These are phyloP conservation scores for Ceratocystis smalleyi DNA, from an alignment of 2,329 filamentous ascomycete genomes.

Conservation along the genomic window DNA sequence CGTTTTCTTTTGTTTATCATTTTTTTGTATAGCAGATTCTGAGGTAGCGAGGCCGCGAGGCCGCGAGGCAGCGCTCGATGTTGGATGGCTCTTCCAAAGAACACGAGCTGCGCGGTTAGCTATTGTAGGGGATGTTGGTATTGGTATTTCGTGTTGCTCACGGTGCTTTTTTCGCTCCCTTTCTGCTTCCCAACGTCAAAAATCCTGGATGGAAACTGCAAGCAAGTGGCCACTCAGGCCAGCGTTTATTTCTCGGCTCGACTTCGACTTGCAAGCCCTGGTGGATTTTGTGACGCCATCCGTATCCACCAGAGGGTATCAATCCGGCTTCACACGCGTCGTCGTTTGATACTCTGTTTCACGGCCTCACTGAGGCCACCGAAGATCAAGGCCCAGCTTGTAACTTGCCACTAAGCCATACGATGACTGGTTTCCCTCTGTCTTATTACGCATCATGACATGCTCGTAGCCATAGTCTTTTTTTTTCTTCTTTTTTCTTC, in stretches of 20 bases:
- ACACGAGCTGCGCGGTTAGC: too few species aligned
- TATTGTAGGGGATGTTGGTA: too few species aligned
- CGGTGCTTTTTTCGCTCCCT: not conserved
- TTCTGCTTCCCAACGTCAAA: not conserved
- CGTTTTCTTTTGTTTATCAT: too few species aligned
- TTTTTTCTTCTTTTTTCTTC: not conserved
- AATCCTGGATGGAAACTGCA: not conserved
- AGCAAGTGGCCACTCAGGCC: not conserved
- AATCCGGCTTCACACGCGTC: not conserved
- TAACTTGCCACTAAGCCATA: not conserved
- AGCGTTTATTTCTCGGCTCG: not conserved
- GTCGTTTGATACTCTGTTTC: not conserved
- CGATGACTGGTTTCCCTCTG: too few species aligned
- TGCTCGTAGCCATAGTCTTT: not conserved
- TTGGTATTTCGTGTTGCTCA: too few species aligned
- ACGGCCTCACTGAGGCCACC: constrained; percentile 1
- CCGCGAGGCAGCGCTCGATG: too few species aligned
- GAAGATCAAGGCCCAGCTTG: not conserved
- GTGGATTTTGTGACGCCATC: not conserved
- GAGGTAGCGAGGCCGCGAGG: too few species aligned
- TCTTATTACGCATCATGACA: too few species aligned
- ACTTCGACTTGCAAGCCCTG: not conserved
- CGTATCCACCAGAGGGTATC: not conserved
- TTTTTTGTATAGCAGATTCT: too few species aligned
- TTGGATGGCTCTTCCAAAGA: too few species aligned